Evolutionary conservation across 805 yeast genomes (phyloP).

Genomic region (Wickerhamomyces sydowiorum): DNA sequence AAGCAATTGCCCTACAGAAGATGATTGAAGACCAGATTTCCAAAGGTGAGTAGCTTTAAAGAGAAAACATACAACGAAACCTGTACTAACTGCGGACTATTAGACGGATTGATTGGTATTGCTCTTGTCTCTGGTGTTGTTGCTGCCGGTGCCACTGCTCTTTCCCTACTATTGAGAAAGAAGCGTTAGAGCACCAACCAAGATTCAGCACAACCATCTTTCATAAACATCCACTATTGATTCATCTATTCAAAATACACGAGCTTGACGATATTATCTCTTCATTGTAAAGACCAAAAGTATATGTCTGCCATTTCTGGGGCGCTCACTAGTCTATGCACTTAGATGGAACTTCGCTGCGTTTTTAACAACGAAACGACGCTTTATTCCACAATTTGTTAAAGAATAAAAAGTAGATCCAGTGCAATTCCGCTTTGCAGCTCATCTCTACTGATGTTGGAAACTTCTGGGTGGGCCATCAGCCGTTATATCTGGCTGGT

Average conservation of each 20-base stretch:
- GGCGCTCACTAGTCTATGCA: background rate
- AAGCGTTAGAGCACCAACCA: constrained; percentile 17
- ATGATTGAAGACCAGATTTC: constrained; percentile 82
- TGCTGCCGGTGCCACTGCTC: constrained; percentile 73
- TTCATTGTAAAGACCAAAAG: background rate
- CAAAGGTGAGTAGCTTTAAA: constrained; percentile 27
- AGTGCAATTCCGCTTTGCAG: background rate
- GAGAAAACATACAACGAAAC: too few relatives aligned
- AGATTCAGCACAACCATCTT: background rate
- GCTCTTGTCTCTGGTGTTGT: constrained; percentile 83
- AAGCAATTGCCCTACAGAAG: constrained; percentile 64
- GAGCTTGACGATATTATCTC: background rate
- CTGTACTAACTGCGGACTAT: background rate
- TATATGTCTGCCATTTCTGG: background rate
- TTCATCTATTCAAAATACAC: background rate
- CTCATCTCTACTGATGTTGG: background rate
- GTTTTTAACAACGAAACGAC: background rate
- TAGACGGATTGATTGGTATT: constrained; percentile 81
- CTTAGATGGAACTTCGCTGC: background rate
- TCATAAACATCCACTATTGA: too few relatives aligned
- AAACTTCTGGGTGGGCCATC: too few relatives aligned
- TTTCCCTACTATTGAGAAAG: constrained; percentile 34
- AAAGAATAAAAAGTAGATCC: background rate
- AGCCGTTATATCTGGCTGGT: too few relatives aligned
- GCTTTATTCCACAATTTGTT: background rate